These are phyloP conservation scores for Monoraphidium neglectum DNA, from an alignment of 139 green algal genomes.

Conservation along the genomic window DNA sequence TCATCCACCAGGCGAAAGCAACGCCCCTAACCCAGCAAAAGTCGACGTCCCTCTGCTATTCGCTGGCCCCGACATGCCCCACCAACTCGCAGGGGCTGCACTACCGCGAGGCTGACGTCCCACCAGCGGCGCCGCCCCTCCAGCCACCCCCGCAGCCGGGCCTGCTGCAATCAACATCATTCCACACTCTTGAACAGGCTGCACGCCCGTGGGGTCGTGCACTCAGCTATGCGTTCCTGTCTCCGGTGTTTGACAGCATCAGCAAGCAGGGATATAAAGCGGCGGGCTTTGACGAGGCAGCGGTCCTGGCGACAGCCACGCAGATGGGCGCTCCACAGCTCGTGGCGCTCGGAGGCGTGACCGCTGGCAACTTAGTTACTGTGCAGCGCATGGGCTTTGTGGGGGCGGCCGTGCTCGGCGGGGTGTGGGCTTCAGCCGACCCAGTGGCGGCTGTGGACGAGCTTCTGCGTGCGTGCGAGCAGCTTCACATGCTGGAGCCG, in stretches of 20 bases:
- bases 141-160: neutral
- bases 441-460: slow-evolving; percentile 30
- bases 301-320: neutral
- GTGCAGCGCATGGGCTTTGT: slow-evolving; percentile 49
- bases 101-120: slow-evolving; percentile 25
- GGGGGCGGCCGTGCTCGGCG: slow-evolving; percentile 51
- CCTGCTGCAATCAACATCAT: slow-evolving; percentile 34
- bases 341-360: slow-evolving; percentile 53
- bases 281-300: slow-evolving; percentile 9
- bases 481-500: neutral
- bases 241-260: slow-evolving; percentile 62
- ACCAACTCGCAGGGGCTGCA: slow-evolving; percentile 36
- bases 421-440: slow-evolving; percentile 44
- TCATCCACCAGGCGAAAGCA: neutral
- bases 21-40: neutral
- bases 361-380: slow-evolving; percentile 18
- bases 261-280: slow-evolving; percentile 47
- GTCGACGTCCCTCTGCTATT: neutral
- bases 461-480: neutral
- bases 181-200: slow-evolving; percentile 28
- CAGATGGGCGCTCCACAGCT: neutral
- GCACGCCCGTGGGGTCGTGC: neutral
- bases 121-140: neutral
- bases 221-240: slow-evolving; percentile 60
- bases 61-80: neutral